Conservation (phyloP, 169 alveolate genomes). For the Fabrea salina region DNA sequence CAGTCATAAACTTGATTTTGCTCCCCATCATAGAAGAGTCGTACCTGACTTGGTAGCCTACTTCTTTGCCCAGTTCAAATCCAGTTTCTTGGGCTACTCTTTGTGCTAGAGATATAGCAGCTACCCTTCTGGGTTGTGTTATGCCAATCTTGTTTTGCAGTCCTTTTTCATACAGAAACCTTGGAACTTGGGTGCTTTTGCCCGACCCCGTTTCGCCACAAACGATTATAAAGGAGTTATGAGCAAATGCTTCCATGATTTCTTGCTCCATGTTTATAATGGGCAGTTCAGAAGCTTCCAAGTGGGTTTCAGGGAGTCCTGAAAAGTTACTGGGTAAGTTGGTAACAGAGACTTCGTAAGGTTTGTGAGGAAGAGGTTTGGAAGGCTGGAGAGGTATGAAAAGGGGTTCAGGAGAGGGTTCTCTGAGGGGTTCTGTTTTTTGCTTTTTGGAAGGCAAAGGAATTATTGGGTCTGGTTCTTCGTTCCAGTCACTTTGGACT, state of each 20-base stretch:
- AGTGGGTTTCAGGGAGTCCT: background rate
- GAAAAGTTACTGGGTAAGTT: background rate
- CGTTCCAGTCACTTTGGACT: background rate
- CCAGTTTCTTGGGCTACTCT: slow-evolving; percentile 78
- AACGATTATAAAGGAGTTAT: slow-evolving; percentile 81
- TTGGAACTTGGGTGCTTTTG: slow-evolving; percentile 82
- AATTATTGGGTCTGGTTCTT: background rate
- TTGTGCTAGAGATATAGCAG: slow-evolving; percentile 81
- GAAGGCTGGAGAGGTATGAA: background rate
- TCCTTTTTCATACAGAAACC: slow-evolving; percentile 72
- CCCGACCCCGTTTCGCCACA: slow-evolving; percentile 96
- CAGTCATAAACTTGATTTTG: slow-evolving; percentile 96
- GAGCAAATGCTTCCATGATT: slow-evolving; percentile 76
- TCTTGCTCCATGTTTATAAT: slow-evolving; percentile 75
- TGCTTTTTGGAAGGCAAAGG: background rate
- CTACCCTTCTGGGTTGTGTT: slow-evolving; percentile 86
- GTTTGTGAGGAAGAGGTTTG: slow-evolving; percentile 4
- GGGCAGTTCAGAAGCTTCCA: no score
- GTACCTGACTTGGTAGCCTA: slow-evolving; percentile 86
- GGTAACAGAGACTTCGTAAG: background rate
- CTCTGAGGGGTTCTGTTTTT: background rate
- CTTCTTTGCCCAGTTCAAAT: slow-evolving; percentile 64
- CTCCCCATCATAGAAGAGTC: slow-evolving; percentile 72
- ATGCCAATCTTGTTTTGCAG: slow-evolving; percentile 59
- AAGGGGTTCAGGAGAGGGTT: background rate